These are phyloP conservation scores for Pterocarpus macrocarpus DNA, from an alignment of 306 rosid genomes.

Conservation along the genomic window DNA sequence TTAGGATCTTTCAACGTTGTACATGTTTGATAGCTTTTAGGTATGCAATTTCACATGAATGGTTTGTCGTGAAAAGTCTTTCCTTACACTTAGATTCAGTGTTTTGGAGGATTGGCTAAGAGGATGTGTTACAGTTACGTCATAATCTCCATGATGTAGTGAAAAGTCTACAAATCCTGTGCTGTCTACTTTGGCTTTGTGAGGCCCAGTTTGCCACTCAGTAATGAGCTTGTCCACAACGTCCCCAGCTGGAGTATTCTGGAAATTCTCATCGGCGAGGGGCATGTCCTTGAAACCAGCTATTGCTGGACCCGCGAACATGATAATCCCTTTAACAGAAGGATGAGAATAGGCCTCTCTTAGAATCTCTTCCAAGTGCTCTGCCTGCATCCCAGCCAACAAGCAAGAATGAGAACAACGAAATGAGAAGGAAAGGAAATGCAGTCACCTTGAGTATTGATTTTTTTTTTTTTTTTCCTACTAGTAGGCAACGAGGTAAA, in stretches of 20 bases:
- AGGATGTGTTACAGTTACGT: slow-evolving; percentile 64
- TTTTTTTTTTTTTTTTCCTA: too few relatives aligned
- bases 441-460: neutral
- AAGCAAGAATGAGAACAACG: slow-evolving; percentile 9
- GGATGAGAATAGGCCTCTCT: slow-evolving; percentile 80
- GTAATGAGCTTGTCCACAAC: slow-evolving; percentile 75
- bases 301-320: slow-evolving; percentile 70
- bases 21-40: slow-evolving; percentile 21
- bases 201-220: slow-evolving; percentile 67
- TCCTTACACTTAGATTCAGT: slow-evolving; percentile 55
- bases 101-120: slow-evolving; percentile 50
- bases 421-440: neutral
- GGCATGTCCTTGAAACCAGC: slow-evolving; percentile 67
- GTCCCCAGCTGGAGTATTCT: slow-evolving; percentile 73
- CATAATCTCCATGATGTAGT: slow-evolving; percentile 82
- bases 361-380: slow-evolving; percentile 70
- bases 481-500: neutral
- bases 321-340: slow-evolving; percentile 80
- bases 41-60: slow-evolving; percentile 55
- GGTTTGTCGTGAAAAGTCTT: slow-evolving; percentile 46
- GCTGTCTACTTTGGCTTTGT: slow-evolving; percentile 54
- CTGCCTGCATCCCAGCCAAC: slow-evolving; percentile 55
- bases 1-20: slow-evolving; percentile 26
- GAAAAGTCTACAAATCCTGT: slow-evolving; percentile 62
- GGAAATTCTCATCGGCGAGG: slow-evolving; percentile 64